phyloP scores from a whole-genome alignment of 2,329 filamentous ascomycete genomes.

The Aspergillus pseudoterreus region DNA sequence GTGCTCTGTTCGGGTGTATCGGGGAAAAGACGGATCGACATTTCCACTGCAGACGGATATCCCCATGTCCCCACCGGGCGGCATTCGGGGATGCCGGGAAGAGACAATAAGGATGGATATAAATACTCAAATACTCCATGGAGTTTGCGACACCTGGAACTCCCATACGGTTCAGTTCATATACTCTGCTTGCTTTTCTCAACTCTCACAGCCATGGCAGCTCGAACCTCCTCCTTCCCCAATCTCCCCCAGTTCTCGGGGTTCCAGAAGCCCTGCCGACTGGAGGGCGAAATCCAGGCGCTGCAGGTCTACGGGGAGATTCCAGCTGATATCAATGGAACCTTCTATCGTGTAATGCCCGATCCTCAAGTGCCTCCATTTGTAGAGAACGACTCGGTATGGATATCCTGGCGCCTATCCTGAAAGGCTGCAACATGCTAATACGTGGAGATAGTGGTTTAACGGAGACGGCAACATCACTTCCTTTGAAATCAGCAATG shows the following conservation, averaged over 20 bases:
- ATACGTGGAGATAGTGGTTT: conserved; percentile 22
- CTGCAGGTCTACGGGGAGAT: conserved; percentile 43
- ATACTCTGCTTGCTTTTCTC: neutral
- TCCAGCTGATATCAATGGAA: conserved; percentile 45
- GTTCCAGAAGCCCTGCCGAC: conserved; percentile 33
- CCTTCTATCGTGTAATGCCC: conserved; percentile 51
- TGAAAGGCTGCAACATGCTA: neutral
- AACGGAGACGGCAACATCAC: conserved; percentile 42
- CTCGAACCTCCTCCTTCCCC: conserved; percentile 8
- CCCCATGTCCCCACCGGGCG: neutral
- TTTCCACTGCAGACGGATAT: too few relatives aligned
- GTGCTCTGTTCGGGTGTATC: too few relatives aligned
- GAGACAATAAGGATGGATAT: neutral
- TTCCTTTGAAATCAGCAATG: conserved; percentile 36
- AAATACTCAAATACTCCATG: neutral
- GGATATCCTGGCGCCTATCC: neutral
- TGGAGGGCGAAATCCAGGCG: conserved; percentile 42
- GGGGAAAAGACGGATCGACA: too few relatives aligned
- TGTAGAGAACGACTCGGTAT: conserved; percentile 27
- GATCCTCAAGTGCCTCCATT: conserved; percentile 41
- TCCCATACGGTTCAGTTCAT: neutral
- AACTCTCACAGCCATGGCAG: neutral
- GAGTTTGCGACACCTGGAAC: neutral
- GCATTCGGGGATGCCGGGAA: neutral
- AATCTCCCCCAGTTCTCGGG: conserved; percentile 19